Base-by-base conservation (phyloP, 345 rosid species). In the Gossypium stocksii region DNA sequence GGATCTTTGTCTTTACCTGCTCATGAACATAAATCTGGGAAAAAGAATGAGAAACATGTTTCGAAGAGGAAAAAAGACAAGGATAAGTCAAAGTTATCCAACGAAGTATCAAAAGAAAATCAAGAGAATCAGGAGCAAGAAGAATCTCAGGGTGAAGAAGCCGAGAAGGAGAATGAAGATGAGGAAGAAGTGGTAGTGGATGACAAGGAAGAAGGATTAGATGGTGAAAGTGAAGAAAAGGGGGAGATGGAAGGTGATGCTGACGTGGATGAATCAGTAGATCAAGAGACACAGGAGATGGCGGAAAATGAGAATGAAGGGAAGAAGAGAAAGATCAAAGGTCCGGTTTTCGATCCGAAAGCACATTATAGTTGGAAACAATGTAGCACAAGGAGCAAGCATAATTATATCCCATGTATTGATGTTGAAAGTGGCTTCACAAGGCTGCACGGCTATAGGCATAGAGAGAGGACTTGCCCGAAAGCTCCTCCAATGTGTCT, bases 391-490 rank as follows among this genome's bases (percentile, higher is more conserved):
- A 91, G 90, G 85, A 94, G 97, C 88, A 94, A 92, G 85, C 89
- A 90, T 72, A 92, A 92, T 82, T 94, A 91, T 83, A 92, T 94
- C 82, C 98, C 98, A 68, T 94, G 97, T 83, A 89, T 92, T 49
- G 98, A 94, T 82, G 81, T 83, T 68, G 97, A 92, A 70, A 85
- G 89, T 72, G 71, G 84, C 53, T 77, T 77, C n/a, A 88, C 90
- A 70, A 90, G 86, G 85, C 49, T 88, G 74, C 97, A 80, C 76
- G 81, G 84, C 70, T 87, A 92, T 54, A 82, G 97, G 82, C 97
- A 92, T 81, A 86, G 82, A 9, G 98, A 94, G 82, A 89, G 97
- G 83, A 94, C 86, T 84, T 94, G 97, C 77, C 97, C 97, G 8
- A 89, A 85, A 81, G 71, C 77, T 10, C 80, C 91, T 80, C 86